Evolutionary conservation across 805 yeast genomes (phyloP).

Genomic region (Saccharomycopsis sp.): DNA sequence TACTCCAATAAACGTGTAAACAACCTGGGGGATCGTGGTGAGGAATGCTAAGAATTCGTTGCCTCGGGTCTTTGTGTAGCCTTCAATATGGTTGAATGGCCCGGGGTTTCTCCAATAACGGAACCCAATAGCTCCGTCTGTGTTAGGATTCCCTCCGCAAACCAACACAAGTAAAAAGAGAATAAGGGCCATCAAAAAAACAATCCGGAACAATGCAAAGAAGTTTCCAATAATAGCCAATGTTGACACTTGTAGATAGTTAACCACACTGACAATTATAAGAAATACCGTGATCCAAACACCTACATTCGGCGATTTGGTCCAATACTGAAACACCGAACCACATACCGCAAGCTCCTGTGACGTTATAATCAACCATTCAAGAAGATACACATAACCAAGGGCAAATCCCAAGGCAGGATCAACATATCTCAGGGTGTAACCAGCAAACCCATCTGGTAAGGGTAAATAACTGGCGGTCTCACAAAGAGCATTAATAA

Average conservation of each 20-base stretch:
- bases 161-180: conserved; percentile 56
- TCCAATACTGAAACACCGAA: conserved; percentile 49
- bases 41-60: conserved; percentile 54
- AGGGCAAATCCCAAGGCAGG: conserved; percentile 52
- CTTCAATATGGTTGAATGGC: conserved; percentile 43
- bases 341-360: conserved; percentile 53
- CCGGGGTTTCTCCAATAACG: conserved; percentile 68
- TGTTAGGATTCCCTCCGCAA: conserved; percentile 73
- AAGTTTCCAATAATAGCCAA: conserved; percentile 45
- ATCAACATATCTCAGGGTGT: conserved; percentile 49
- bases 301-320: conserved; percentile 29
- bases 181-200: conserved; percentile 60
- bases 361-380: conserved; percentile 47
- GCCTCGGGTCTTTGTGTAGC: conserved; percentile 45
- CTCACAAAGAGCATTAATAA: conserved; percentile 64
- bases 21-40: conserved; percentile 57
- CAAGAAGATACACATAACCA: conserved; percentile 48
- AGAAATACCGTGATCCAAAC: conserved; percentile 47
- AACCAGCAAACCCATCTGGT: conserved; percentile 59
- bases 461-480: conserved; percentile 62
- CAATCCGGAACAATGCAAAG: conserved; percentile 57
- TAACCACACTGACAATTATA: conserved; percentile 36
- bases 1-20: conserved; percentile 65
- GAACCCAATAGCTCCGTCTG: conserved; percentile 69
- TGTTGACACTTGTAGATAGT: conserved; percentile 39